These are phyloP conservation scores for Chlamydomonas reinhardtii DNA, from an alignment of 163 green algal species.

Conservation along the genomic window DNA sequence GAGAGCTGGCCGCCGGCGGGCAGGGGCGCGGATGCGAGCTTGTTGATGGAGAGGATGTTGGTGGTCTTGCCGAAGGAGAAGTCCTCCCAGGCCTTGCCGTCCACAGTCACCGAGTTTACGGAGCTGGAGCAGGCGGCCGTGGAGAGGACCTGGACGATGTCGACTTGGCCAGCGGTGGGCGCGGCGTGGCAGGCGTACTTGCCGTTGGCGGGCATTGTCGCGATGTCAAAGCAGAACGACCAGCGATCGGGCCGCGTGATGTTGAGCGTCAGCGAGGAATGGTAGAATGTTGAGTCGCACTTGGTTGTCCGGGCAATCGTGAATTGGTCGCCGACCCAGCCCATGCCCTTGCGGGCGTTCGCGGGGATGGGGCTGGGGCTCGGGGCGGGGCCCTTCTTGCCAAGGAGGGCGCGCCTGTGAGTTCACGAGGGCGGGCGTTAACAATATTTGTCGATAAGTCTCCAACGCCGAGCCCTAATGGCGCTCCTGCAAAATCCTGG, in stretches of 20 bases:
- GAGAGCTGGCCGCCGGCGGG: not conserved
- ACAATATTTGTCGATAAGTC: too few relatives aligned
- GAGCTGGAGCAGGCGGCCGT: not conserved
- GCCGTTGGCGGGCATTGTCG: not conserved
- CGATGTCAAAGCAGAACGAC: conserved; percentile 10
- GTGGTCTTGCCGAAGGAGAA: not conserved
- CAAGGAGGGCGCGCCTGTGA: not conserved
- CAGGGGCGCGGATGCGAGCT: not conserved
- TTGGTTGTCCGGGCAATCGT: not conserved
- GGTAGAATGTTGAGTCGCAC: conserved; percentile 21
- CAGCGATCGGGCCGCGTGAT: conserved; percentile 6
- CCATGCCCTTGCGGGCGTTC: conserved; percentile 11
- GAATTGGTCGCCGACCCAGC: not conserved
- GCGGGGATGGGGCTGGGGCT: not conserved
- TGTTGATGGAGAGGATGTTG: conserved; percentile 22
- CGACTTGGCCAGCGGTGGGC: not conserved
- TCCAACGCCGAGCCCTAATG: too few relatives aligned
- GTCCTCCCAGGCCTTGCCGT: not conserved
- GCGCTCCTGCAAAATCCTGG: too few relatives aligned
- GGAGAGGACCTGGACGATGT: conserved; percentile 5
- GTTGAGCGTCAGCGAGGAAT: conserved; percentile 19
- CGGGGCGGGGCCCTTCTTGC: not conserved
- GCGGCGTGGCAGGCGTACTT: conserved; percentile 17
- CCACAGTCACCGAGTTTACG: not conserved
- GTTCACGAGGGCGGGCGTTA: too few relatives aligned